Evolutionary conservation across 2,329 filamentous ascomycete genomes (phyloP), one percentile per base, ranked within the genome.

Genomic region (Fusarium chlamydosporum): DNA sequence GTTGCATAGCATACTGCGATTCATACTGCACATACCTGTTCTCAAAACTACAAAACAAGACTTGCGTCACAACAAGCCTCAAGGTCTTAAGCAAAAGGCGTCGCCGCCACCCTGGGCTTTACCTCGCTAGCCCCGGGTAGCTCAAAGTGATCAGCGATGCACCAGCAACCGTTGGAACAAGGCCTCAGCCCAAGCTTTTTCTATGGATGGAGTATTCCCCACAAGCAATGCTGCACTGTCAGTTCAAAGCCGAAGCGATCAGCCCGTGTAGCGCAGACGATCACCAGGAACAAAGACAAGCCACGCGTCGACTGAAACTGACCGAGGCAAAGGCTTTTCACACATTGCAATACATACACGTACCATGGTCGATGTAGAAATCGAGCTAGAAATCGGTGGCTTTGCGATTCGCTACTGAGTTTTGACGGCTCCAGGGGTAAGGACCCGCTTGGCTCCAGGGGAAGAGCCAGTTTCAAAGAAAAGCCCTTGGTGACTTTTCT

Each of bases 401-500:
- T 48, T 13, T 64, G 27, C 18, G n/a, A 33, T 40, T 38, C 18
- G 33, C 7, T 41, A 23, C 45, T 51, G 45, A 51, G 50, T 64
- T 70, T 65, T 50, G 52, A 42, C 45, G 57, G 53, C 43, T 58
- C 50, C 61, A 69, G 67, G 57, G 66, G 61, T 51, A 64, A 59
- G 13, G 63, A 46, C 53, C 61, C 62, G 27, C 67, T 48, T 27
- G 42, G 37, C 29, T 43, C 51, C 67, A 48, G 46, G 67, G 67
- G 54, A 23, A 23, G 12, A 61, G n/a, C 46, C 29, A 67, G 70
- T 74, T 74, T 72, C 48, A 65, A 68, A 42, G 48, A 43, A 41
- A 56, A 65, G 57, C 61, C 41, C 41, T 60, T 38, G 60, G 56
- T 46, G 45, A 27, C 41, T 47, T 40, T 55, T 41, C 33, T 45